These are phyloP conservation scores for Calocybe gangraenosa DNA, from an alignment of 768 basidiomycete species.

Conservation along the genomic window DNA sequence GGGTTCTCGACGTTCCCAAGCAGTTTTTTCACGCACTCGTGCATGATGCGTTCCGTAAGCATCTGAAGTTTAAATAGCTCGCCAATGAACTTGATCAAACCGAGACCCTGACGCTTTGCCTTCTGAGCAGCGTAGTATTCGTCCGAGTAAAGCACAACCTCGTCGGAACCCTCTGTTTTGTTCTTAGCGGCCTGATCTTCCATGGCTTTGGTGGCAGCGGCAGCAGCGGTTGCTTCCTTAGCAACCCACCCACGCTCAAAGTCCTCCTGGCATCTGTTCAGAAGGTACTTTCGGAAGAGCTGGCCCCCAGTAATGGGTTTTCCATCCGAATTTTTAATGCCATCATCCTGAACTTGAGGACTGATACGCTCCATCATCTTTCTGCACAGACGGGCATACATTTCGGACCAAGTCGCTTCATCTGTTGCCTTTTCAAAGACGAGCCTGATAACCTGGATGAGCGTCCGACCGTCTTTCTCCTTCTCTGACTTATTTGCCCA, in stretches of 20 bases:
- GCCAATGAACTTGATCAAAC: slow-evolving; percentile 97
- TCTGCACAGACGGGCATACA: slow-evolving; percentile 94
- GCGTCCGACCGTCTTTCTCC: slow-evolving; percentile 89
- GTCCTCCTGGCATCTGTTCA: slow-evolving; percentile 96
- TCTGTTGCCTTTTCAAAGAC: slow-evolving; percentile 98
- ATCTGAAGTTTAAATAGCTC: slow-evolving; percentile 99
- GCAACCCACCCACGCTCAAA: slow-evolving; percentile 95
- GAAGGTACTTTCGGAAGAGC: slow-evolving; percentile 93
- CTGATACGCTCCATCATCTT: slow-evolving; percentile 96
- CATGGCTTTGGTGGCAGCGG: slow-evolving; percentile 80
- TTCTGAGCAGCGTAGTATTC: slow-evolving; percentile 97
- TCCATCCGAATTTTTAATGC: slow-evolving; percentile 75
- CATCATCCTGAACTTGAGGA: slow-evolving; percentile 82
- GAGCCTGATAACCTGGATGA: slow-evolving; percentile 93
- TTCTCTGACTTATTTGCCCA: slow-evolving; percentile 94
- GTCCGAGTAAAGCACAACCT: slow-evolving; percentile 83
- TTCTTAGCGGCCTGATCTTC: slow-evolving; percentile 74
- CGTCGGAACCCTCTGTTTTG: slow-evolving; percentile 45
- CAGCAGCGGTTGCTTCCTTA: slow-evolving; percentile 82
- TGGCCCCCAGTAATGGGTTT: slow-evolving; percentile 91
- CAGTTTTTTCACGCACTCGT: slow-evolving; percentile 96
- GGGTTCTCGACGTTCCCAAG: slow-evolving; percentile 91
- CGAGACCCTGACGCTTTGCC: slow-evolving; percentile 95
- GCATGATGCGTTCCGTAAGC: slow-evolving; percentile 97
- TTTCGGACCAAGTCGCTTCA: slow-evolving; percentile 93